Evolutionary conservation across 352 stramenopile species (phyloP), one percentile per base, ranked within the genome.

Genomic region (Globisporangium takayamanum): DNA sequence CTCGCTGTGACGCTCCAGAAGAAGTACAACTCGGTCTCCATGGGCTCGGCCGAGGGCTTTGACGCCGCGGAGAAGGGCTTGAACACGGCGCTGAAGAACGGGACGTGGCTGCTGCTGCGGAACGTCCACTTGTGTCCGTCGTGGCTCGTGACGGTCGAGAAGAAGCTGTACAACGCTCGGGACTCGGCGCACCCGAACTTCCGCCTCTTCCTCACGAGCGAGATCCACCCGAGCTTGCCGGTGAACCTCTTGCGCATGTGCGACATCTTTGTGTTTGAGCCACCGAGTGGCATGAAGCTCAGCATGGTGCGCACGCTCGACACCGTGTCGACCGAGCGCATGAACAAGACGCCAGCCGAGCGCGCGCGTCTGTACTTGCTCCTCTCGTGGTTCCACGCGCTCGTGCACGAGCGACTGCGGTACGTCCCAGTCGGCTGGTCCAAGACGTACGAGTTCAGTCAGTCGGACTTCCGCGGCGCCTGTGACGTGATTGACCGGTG

Each of bases 81-180:
- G 54, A 89, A 92, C 48, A 89, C 88, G 44, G 97, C 96, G n/a
- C 74, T 97, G 8, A 98, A 98, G 70, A 85, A 89, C 53, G 98
- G 97, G 41, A 96, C 81, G 28, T 99, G 97, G 97, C 81, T 99
- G 12, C 81, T 99, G 67, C 76, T 99, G 58, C 97, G 98, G 44
- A 99, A 99, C 79, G 92, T 98, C 25, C 98, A 99, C 70, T 73
- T 99, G 45, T 99, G 96, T 62, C 85, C 94, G n/a, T 93, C 88
- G 41, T 99, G 97, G 97, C 83, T 99, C 10, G 82, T 88, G 22
- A 88, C 79, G 18, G 81, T 99, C 18, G 97, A 99, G 62, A 99
- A 99, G 73, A 98, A 95, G 69, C 78, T 99, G 2, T 96, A 96
- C 66, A 92, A 87, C 45, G 78, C 80, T 12, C 83, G 84, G 14